phyloP scores from a whole-genome alignment of 345 rosid species.

The Boechera stricta region DNA sequence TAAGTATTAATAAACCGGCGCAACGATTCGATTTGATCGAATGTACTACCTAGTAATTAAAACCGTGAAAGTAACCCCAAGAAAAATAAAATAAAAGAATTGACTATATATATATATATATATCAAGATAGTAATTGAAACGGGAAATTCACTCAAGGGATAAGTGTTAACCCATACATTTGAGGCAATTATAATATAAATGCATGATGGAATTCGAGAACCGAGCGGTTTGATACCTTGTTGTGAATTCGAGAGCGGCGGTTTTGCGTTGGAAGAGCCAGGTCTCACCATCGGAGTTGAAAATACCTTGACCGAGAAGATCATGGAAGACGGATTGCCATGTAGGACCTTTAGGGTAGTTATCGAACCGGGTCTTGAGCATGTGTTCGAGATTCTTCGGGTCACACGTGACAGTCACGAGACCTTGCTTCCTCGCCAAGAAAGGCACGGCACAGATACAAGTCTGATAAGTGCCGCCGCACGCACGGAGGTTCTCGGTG shows the following conservation, averaged over 20 bases:
- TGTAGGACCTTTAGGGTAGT: conserved; percentile 98
- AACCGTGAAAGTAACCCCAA: not conserved
- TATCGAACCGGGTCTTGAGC: conserved; percentile 83
- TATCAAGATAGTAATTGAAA: too few species aligned
- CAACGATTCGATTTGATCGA: not conserved
- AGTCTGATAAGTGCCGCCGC: conserved; percentile 97
- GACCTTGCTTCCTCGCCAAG: conserved; percentile 81
- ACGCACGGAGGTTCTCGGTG: conserved; percentile 84
- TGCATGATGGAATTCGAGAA: not conserved
- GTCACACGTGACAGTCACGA: conserved; percentile 97
- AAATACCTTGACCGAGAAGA: conserved; percentile 91
- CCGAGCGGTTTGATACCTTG: conserved; percentile 46
- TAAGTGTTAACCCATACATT: not conserved
- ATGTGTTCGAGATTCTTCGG: conserved; percentile 86
- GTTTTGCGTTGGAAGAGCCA: conserved; percentile 96
- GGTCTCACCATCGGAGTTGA: conserved; percentile 89
- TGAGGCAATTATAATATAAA: not conserved
- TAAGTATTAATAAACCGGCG: not conserved
- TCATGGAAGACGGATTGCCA: conserved; percentile 97
- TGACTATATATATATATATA: too few species aligned
- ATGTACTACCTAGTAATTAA: not conserved
- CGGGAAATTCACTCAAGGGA: not conserved
- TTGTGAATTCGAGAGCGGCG: conserved; percentile 97
- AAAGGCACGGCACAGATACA: conserved; percentile 89
- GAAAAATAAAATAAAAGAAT: too few species aligned